Evolutionary conservation across 495 filamentous ascomycete genomes (phyloP).

Genomic region (Tetracladium setigerum): DNA sequence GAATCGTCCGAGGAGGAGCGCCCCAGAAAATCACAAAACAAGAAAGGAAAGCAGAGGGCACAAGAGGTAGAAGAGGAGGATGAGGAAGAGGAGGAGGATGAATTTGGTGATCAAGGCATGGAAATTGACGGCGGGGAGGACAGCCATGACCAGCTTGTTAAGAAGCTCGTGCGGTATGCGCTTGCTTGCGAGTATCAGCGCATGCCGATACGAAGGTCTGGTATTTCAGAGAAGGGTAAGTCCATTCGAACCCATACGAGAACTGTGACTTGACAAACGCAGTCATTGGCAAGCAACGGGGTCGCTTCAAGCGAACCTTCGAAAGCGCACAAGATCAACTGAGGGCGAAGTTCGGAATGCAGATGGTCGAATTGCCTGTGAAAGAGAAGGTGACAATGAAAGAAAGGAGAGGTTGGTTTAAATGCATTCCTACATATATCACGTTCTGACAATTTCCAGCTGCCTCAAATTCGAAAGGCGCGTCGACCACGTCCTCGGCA

Average conservation of each 20-base stretch:
- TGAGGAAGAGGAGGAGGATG: slow-evolving; percentile 25
- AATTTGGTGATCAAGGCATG: slow-evolving; percentile 27
- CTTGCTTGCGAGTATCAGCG: slow-evolving; percentile 84
- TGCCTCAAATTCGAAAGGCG: slow-evolving; percentile 36
- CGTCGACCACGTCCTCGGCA: slow-evolving; percentile 43
- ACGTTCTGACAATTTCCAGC: slow-evolving; percentile 5
- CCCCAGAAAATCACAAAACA: slow-evolving; percentile 10
- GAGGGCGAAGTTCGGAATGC: slow-evolving; percentile 19
- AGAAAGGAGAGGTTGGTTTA: slow-evolving; percentile 60
- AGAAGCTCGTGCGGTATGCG: slow-evolving; percentile 86
- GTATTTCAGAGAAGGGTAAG: slow-evolving; percentile 67
- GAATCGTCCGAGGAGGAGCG: slow-evolving; percentile 14
- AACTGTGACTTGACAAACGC: slow-evolving; percentile 1
- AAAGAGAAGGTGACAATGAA: slow-evolving; percentile 71
- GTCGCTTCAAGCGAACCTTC: slow-evolving; percentile 64
- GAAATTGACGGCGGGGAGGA: slow-evolving; percentile 26
- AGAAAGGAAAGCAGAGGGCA: slow-evolving; percentile 4
- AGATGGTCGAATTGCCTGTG: slow-evolving; percentile 18
- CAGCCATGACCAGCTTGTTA: slow-evolving; percentile 61
- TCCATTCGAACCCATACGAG: not conserved
- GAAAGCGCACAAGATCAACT: slow-evolving; percentile 48
- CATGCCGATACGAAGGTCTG: slow-evolving; percentile 63
- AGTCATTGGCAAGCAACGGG: slow-evolving; percentile 46
- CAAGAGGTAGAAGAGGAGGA: slow-evolving; percentile 22
- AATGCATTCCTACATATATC: slow-evolving; percentile 20